Evolutionary conservation across 306 rosid species (phyloP), one percentile per base, ranked within the genome.

Genomic region (Cicer yamashitae): DNA sequence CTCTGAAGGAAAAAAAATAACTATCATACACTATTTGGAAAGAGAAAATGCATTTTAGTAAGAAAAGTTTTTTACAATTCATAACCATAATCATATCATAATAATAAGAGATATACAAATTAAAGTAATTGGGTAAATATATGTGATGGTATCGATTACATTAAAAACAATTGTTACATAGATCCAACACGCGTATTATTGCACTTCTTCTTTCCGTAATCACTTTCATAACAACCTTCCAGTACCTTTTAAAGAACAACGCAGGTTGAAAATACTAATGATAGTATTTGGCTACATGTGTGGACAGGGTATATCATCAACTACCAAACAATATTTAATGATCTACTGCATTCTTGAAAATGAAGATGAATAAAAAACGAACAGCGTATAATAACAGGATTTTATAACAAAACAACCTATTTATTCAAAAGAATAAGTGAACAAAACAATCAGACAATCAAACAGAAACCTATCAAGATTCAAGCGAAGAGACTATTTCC

Each of bases 401-500:
- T 3, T 3, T 30, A 3, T 30, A 4, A 30, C 37, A 30, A 30
- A 30, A 30, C 37, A 30, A 30, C 5, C 37, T 30, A 30, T 30
- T 30, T 30, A 30, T 30, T n/a, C 6, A 66, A 39, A n/a, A 25
- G 9, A 53, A 43, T 25, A 54, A 12, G 45, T 38, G 37, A 43
- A 53, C 47, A 37, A 38, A 7, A 48, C 37, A 54, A 54, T 2
- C 37, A 30, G 37, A 6, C 40, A 54, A 15, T 34, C 56, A 54
- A 76, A 65, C 66, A 51, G 13, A 45, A 56, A 44, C 53, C 37
- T 64, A 54, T 65, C 56, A 52, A 46, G 37, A 59, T 73, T 30
- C 37, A 30, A 30, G 37, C 37, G 45, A 52, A 56, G 17, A 64
- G 20, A 14, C 8, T 10, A 30, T 44, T 9, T 58, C 57, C 14